A percentile compares a stretch with the other conserved stretches of the same genome.
Conservation (phyloP, 768 basidiomycete genomes). For the Panaeolus cyanescens region DNA sequence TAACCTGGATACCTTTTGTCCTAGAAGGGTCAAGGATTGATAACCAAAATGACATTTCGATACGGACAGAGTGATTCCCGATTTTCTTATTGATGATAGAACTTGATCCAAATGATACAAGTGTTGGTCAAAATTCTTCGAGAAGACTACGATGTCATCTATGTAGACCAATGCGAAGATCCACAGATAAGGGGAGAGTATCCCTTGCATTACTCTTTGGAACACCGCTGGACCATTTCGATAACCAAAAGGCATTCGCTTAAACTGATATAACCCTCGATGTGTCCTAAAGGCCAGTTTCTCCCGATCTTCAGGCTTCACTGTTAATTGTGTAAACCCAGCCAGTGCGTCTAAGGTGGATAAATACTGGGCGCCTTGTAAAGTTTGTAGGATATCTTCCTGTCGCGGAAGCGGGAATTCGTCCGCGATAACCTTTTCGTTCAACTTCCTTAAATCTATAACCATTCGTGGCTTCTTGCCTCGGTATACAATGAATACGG, state of each 20-base stretch:
- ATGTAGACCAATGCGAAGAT: conserved; percentile 42
- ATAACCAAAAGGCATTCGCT: conserved; percentile 41
- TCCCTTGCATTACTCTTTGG: conserved; percentile 40
- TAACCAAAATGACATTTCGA: conserved; percentile 35
- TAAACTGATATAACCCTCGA: conserved; percentile 40
- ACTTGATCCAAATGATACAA: conserved; percentile 29
- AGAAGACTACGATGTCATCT: conserved; percentile 42
- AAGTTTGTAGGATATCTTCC: conserved; percentile 24
- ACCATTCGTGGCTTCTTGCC: conserved; percentile 38
- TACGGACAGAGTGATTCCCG: conserved; percentile 33
- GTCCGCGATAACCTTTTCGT: too few relatives aligned
- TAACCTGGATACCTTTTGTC: conserved; percentile 39
- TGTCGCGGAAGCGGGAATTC: conserved; percentile 20
- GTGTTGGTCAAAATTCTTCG: conserved; percentile 28
- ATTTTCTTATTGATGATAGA: conserved; percentile 23
- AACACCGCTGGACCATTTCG: conserved; percentile 39
- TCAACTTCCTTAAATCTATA: conserved; percentile 28
- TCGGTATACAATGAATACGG: conserved; percentile 34
- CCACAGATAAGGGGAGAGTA: conserved; percentile 37
- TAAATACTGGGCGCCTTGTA: conserved; percentile 31
- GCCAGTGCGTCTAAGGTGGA: conserved; percentile 27
- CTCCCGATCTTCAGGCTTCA: neutral
- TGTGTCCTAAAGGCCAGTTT: conserved; percentile 9
- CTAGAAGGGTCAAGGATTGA: conserved; percentile 33
- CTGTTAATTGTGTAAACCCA: conserved; percentile 39